A percentile compares a stretch with the other conserved stretches of the same genome.
These are phyloP conservation scores for Trypanosoma grayi DNA, from an alignment of 208 protist genomes.

Conservation along the genomic window DNA sequence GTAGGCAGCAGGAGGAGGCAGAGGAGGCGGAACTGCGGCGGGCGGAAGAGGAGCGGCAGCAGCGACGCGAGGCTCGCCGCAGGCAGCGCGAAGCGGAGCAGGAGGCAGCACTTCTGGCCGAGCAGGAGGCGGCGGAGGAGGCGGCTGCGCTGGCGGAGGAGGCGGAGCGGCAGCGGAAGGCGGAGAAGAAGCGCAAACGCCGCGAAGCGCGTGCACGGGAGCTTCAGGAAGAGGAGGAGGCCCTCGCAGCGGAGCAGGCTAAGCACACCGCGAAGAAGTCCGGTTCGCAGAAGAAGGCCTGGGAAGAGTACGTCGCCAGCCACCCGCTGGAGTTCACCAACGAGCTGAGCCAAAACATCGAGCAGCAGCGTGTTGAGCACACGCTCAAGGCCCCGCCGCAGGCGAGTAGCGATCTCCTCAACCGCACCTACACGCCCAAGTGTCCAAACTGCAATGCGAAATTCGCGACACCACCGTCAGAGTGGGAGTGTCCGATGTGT, in stretches of 20 bases:
- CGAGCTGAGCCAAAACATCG: conserved; percentile 35
- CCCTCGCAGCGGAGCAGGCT: conserved; percentile 44
- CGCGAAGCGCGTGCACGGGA: conserved; percentile 57
- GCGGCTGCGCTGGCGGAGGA: conserved; percentile 33
- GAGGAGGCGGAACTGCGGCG: conserved; percentile 38
- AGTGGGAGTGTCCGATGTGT: conserved; percentile 82
- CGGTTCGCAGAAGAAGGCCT: conserved; percentile 61
- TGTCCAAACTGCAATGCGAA: conserved; percentile 57
- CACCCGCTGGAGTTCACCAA: conserved; percentile 69
- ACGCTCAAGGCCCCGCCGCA: conserved; percentile 51
- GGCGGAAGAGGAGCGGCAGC: conserved; percentile 34
- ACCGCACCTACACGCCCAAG: conserved; percentile 67
- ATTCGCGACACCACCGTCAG: conserved; percentile 50
- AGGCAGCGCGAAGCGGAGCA: conserved; percentile 34
- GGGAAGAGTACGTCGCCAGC: conserved; percentile 68
- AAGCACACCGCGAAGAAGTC: conserved; percentile 32
- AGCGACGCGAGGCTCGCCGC: conserved; percentile 36
- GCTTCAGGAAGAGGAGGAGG: conserved; percentile 63
- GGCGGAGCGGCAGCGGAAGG: conserved; percentile 28
- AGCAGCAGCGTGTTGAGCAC: conserved; percentile 60
- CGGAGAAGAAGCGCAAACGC: conserved; percentile 46
- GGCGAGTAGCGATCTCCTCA: conserved; percentile 39
- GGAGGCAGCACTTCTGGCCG: conserved; percentile 21
- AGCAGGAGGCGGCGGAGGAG: conserved; percentile 25
- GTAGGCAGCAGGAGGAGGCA: conserved; percentile 34